phyloP scores from a whole-genome alignment of 768 basidiomycete genomes.

The Amanita molliuscula region DNA sequence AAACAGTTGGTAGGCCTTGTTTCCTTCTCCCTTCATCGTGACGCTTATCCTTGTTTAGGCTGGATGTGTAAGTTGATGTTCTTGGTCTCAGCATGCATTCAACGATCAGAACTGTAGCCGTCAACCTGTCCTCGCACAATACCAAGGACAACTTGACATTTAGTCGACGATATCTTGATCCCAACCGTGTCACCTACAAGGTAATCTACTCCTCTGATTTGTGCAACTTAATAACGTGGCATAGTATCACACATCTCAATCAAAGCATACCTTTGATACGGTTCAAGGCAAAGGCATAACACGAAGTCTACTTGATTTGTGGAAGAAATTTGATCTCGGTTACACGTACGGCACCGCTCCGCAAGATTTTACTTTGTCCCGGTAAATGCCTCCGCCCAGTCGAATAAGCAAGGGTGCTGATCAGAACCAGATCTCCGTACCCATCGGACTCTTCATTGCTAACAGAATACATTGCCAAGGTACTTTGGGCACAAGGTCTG shows the following conservation, averaged over 20 bases:
- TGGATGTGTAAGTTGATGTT: slow-evolving; percentile 47
- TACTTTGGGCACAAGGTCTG: slow-evolving; percentile 11
- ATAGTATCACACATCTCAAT: slow-evolving; percentile 55
- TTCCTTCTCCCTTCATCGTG: neutral
- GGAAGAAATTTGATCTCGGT: slow-evolving; percentile 49
- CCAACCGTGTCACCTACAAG: slow-evolving; percentile 70
- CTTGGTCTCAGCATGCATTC: neutral
- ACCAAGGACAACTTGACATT: slow-evolving; percentile 45
- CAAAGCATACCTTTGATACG: slow-evolving; percentile 55
- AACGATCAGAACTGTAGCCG: slow-evolving; percentile 21
- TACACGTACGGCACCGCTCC: slow-evolving; percentile 65
- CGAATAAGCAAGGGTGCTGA: neutral
- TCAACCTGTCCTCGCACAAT: slow-evolving; percentile 33
- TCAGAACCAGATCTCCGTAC: slow-evolving; percentile 39
- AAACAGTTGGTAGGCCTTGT: slow-evolving; percentile 61
- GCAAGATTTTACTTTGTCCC: slow-evolving; percentile 58
- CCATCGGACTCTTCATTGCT: slow-evolving; percentile 53
- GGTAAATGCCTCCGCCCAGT: slow-evolving; percentile 25
- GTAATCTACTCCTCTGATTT: slow-evolving; percentile 19
- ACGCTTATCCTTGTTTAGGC: slow-evolving; percentile 20
- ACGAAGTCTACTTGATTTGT: slow-evolving; percentile 39
- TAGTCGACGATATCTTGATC: slow-evolving; percentile 66
- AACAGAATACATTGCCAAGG: slow-evolving; percentile 43
- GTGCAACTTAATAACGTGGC: neutral
- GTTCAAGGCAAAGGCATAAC: slow-evolving; percentile 41